A percentile compares a stretch with the other conserved stretches of the same genome.
Evolutionary conservation across 225 moss, liverwort and hornwort genomes (phyloP).

Genomic region (Polytrichum formosum): DNA sequence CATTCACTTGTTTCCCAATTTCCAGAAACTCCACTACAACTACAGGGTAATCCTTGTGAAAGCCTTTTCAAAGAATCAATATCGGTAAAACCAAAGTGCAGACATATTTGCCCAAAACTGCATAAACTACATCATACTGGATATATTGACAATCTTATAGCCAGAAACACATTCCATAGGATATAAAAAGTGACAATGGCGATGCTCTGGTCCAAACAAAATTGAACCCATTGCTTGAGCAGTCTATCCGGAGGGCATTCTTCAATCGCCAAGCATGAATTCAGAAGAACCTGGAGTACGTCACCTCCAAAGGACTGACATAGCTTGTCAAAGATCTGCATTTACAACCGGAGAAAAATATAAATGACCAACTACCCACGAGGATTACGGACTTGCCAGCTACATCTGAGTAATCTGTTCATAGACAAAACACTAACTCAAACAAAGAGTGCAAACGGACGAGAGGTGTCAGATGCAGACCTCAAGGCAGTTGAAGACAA

Average conservation of each 20-base stretch:
- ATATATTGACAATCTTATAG: too few relatives aligned
- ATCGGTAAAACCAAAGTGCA: neutral
- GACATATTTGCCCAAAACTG: too few relatives aligned
- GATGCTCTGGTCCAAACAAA: constrained; percentile 81
- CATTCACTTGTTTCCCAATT: too few relatives aligned
- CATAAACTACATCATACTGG: too few relatives aligned
- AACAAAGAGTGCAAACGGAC: too few relatives aligned
- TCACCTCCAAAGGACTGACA: constrained; percentile 98
- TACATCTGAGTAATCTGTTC: too few relatives aligned
- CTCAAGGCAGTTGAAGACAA: constrained; percentile 98
- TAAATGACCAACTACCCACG: too few relatives aligned
- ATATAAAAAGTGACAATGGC: constrained; percentile 85
- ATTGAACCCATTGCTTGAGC: constrained; percentile 72
- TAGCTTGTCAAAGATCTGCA: constrained; percentile 98
- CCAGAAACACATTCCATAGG: constrained; percentile 36
- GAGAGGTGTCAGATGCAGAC: constrained; percentile 34
- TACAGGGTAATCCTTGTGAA: neutral
- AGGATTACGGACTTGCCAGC: neutral
- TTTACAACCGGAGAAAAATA: constrained; percentile 5
- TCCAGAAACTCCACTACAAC: too few relatives aligned
- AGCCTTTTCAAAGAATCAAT: neutral
- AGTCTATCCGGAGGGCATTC: constrained; percentile 61
- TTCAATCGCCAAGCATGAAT: constrained; percentile 78
- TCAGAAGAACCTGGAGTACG: constrained; percentile 91
- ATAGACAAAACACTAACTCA: too few relatives aligned